Conservation (phyloP, 176 grass and related monocot genomes). For the Aegilops longissima region DNA sequence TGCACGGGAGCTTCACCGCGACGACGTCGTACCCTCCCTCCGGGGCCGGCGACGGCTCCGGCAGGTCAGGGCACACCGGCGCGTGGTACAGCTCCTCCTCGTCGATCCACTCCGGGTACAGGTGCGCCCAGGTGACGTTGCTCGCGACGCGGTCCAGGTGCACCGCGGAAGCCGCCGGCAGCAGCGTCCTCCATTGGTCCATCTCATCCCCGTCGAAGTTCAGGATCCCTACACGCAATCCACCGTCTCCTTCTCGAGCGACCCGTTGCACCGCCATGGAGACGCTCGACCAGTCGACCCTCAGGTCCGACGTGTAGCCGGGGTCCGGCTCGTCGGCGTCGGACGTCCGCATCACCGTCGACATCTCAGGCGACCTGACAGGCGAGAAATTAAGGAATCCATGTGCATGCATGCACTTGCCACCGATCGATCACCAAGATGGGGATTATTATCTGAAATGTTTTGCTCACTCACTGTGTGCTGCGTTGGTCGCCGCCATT, state of each 20-base stretch:
- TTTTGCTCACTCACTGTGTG: conserved; percentile 38
- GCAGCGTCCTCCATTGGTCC: conserved; percentile 7
- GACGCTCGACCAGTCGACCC: conserved; percentile 41
- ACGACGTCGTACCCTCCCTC: conserved; percentile 36
- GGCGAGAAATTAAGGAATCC: background rate
- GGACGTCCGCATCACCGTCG: conserved; percentile 14
- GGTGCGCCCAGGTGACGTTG: conserved; percentile 53
- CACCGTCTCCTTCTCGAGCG: background rate
- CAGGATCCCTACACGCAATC: conserved; percentile 34
- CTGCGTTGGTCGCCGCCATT: background rate
- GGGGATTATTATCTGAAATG: background rate
- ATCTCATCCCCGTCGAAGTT: conserved; percentile 49
- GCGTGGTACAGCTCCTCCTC: conserved; percentile 48
- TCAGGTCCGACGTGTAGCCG: conserved; percentile 36
- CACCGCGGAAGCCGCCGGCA: conserved; percentile 13
- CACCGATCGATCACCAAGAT: background rate
- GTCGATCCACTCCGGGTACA: conserved; percentile 71
- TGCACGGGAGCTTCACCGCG: conserved; percentile 58
- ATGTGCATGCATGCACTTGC: background rate
- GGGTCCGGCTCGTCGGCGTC: conserved; percentile 10
- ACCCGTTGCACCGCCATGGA: conserved; percentile 13
- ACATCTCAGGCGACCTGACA: conserved; percentile 5
- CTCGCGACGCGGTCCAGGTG: conserved; percentile 26
- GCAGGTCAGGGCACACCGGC: conserved; percentile 50
- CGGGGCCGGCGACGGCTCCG: background rate